Evolutionary conservation across 306 rosid species (phyloP), one percentile per base, ranked within the genome.

Genomic region (Castanea crenata): DNA sequence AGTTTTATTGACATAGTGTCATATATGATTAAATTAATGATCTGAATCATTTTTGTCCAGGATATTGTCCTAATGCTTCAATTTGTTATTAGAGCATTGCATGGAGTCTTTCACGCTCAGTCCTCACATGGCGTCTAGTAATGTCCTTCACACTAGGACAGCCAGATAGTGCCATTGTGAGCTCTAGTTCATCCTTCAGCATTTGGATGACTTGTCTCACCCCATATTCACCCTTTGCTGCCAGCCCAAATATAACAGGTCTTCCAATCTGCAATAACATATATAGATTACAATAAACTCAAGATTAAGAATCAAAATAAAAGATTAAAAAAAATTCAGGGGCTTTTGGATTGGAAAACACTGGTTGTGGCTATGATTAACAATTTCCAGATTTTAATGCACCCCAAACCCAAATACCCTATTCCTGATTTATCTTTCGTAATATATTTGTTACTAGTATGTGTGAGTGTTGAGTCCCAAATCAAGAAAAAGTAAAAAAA

Each of bases 181-280:
- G 88, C 82, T 85, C 91, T 15, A 89, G 79, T 76, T 87, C 90
- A 61, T 86, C 84, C 88, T 85, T 89, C 38, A 89, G 83, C 87
- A 84, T 89, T 71, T 89, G 84, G 35, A 89, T 49, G 27, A 87
- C 89, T 46, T 54, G 74, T 81, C 83, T 84, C 35, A 84, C 92
- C 5, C 95, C 95, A 20, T 5, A n/a, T 78, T 85, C 89, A 23
- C 95, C 92, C 73, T 49, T 83, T 74, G 87, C 89, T 20, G 92
- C 89, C 7, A 89, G 80, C 41, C 92, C 92, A 44, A 52, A 85
- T 14, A 67, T 10, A 67, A 67, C 72, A 67, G 72, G 52, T 13
- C 72, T 67, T 35, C 72, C 72, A 67, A 67, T 67, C 72, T 67
- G 46, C 72, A 67, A 19, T 14, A 67, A 11, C 5, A 35, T 12